Percentiles rank a stretch among this genome's conserved stretches.
These are phyloP conservation scores for Corymbia calophylla DNA, from an alignment of 441 rosid genomes.

Conservation along the genomic window DNA sequence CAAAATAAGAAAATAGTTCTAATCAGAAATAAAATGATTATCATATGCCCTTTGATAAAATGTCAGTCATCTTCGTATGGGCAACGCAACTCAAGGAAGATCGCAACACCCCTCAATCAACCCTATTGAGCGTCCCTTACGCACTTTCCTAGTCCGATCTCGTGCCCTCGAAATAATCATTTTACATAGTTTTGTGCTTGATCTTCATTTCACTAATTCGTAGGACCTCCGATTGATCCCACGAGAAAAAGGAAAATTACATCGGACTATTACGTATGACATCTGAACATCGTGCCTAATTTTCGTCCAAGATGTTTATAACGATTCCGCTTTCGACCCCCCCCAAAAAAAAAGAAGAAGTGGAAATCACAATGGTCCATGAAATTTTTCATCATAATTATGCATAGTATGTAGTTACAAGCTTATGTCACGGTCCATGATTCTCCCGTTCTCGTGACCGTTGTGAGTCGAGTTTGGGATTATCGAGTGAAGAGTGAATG, in stretches of 20 bases:
- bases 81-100: background rate
- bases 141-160: background rate
- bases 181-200: background rate
- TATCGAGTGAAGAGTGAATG: too few relatives aligned
- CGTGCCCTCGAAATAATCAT: background rate
- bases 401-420: background rate
- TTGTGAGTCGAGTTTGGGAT: too few relatives aligned
- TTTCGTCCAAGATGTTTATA: background rate
- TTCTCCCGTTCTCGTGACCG: too few relatives aligned
- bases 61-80: too few relatives aligned
- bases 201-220: background rate
- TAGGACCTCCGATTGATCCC: background rate
- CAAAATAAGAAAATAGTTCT: too few relatives aligned
- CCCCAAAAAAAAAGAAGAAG: too few relatives aligned
- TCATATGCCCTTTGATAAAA: too few relatives aligned
- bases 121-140: background rate
- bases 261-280: background rate
- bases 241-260: background rate
- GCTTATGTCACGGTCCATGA: too few relatives aligned
- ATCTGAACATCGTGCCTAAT: background rate
- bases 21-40: too few relatives aligned
- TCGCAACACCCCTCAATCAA: background rate
- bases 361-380: background rate
- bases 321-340: background rate
- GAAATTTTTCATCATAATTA: background rate